Evolutionary conservation across 306 rosid genomes (phyloP).

Genomic region (Trifolium pratense): DNA sequence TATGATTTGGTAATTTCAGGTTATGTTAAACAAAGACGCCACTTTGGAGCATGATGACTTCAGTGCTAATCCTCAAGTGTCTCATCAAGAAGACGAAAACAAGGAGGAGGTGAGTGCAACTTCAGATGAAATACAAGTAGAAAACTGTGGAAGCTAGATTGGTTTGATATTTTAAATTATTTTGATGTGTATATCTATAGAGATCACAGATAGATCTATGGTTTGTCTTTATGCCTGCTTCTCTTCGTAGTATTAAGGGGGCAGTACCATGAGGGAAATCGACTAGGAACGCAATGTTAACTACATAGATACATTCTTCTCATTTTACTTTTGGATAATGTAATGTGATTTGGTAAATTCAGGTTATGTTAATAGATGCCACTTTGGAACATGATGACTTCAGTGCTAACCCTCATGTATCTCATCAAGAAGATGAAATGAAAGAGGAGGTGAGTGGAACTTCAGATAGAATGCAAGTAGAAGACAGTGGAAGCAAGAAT

Average conservation of each 20-base stretch:
- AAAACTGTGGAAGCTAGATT: constrained; percentile 53
- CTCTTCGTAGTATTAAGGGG: too few species aligned
- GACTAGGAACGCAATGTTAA: too few species aligned
- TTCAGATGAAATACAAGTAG: constrained; percentile 44
- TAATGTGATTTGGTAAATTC: constrained; percentile 43
- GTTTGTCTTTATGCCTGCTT: too few species aligned
- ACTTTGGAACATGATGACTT: constrained; percentile 54
- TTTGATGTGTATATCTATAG: not conserved
- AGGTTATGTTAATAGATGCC: constrained; percentile 74
- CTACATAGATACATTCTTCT: not conserved
- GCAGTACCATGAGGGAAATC: too few species aligned
- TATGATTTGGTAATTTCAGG: constrained; percentile 59
- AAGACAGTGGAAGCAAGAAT: constrained; percentile 53
- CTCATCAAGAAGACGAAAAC: constrained; percentile 56
- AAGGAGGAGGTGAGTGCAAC: constrained; percentile 56
- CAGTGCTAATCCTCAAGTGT: constrained; percentile 53
- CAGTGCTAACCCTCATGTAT: constrained; percentile 53
- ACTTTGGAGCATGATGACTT: constrained; percentile 54
- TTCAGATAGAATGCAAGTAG: constrained; percentile 45
- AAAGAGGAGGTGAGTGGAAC: constrained; percentile 55
- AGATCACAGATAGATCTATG: too few species aligned
- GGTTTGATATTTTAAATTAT: constrained; percentile 17
- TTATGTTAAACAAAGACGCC: constrained; percentile 66
- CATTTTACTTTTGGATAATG: constrained; percentile 32
- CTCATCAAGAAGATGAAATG: constrained; percentile 56